Base-by-base conservation (phyloP, 179 eudicot genomes). In the Heliamphora pulchella region DNA sequence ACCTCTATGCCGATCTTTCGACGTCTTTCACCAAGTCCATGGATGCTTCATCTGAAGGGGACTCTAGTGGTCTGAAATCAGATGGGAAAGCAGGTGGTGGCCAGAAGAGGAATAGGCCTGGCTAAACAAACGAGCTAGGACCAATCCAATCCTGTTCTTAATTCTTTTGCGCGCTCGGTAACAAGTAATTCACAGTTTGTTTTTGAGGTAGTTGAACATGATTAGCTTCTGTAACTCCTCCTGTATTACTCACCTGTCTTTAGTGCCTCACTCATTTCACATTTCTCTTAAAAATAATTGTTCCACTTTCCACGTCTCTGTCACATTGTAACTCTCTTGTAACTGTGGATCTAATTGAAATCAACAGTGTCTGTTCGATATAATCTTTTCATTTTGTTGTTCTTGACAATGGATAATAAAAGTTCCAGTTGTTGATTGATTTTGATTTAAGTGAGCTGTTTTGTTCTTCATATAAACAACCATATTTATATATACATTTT, bases 1-100 rank as follows among this genome's bases (percentile, higher is more conserved):
- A 31, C 31, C 97, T 93, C 79, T 95, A 95, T 81, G 84, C 91
- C 65, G 95, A 91, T 85, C 91, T 95, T 4, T 95, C 98, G 18
- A 87, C 84, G 10, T 82, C 88, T 80, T 89, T 93, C 85, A 84
- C 92, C 10, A 88, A 84, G 53, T 89, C 95, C 58, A 82, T 92
- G 84, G 98, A 90, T 57, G 89, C 81, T 53, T 93, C 94, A 8
- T 93, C 97, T 0, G 97, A 93, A 76, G 97, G 98, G 53, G 98
- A 91, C 80, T 93, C 95, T 0, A 86, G 84, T 66, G 90, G 85
- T 13, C 67, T 88, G 47, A 83, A 71, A 69, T 89, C 88, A 62
- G 93, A 90, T 81, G 91, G 89, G 20, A 93, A 90, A 84, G 82
- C 85, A 31, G 31, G 31, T 31, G 31, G 31, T 63, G 86, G 85